These are phyloP conservation scores for Colletotrichum orchidophilum DNA, from an alignment of 2,329 filamentous ascomycete genomes.

Conservation along the genomic window DNA sequence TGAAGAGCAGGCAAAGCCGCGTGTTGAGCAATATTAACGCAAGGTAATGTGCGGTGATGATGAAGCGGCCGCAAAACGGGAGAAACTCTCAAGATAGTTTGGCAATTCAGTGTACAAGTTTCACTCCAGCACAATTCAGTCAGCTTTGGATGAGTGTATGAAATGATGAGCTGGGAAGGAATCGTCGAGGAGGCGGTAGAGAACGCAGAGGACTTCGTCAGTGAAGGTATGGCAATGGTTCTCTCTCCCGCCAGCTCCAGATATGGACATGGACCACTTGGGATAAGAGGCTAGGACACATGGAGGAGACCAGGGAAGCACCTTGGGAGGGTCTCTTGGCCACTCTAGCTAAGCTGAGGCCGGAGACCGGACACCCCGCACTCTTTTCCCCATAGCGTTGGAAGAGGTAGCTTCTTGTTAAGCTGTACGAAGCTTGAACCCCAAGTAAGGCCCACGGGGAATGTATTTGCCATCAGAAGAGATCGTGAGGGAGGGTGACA, in stretches of 20 bases:
- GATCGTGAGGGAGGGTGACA: neutral
- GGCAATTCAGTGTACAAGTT: neutral
- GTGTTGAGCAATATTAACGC: neutral
- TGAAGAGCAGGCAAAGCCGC: neutral
- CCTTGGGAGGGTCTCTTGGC: neutral
- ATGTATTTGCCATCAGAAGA: constrained; percentile 10
- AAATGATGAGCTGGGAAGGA: neutral
- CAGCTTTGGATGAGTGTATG: neutral
- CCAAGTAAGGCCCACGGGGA: neutral
- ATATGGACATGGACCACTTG: neutral
- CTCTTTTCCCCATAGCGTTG: neutral
- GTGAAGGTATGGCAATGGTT: neutral
- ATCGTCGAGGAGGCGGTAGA: neutral
- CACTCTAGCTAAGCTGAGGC: neutral
- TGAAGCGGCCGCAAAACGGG: neutral
- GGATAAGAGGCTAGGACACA: neutral
- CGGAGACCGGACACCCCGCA: constrained; percentile 14
- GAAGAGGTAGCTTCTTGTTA: neutral
- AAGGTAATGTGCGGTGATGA: neutral
- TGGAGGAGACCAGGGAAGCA: neutral
- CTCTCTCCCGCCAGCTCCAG: neutral
- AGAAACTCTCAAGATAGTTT: neutral
- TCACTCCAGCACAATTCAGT: neutral
- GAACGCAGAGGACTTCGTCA: neutral
- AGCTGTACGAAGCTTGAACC: neutral